Evolutionary conservation across 2,329 filamentous ascomycete genomes (phyloP).

Genomic region (Fusarium robinianum): DNA sequence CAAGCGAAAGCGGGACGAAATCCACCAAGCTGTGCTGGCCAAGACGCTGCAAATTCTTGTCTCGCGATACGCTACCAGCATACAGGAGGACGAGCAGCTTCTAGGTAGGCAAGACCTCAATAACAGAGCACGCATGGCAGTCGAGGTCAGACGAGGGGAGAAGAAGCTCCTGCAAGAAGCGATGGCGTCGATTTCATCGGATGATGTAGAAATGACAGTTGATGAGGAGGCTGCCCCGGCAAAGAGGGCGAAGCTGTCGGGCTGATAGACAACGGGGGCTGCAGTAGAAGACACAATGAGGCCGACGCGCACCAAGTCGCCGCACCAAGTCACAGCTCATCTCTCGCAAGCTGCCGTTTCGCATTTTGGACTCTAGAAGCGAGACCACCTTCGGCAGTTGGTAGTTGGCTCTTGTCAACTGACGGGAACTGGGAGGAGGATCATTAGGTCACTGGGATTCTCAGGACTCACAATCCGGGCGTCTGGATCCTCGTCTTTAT

Average conservation of each 20-base stretch:
- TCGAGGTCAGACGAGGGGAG: constrained; percentile 71
- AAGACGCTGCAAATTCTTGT: constrained; percentile 45
- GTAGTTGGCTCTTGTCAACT: too few relatives aligned
- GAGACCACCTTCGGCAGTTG: too few relatives aligned
- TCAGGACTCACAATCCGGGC: not conserved
- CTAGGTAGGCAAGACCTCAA: constrained; percentile 38
- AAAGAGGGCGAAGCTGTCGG: constrained; percentile 39
- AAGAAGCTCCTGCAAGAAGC: constrained; percentile 67
- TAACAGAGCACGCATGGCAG: constrained; percentile 60
- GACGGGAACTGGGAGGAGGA: too few relatives aligned
- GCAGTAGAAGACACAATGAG: too few relatives aligned
- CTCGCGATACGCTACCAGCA: constrained; percentile 49
- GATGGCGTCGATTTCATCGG: constrained; percentile 42
- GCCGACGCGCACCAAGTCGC: too few relatives aligned
- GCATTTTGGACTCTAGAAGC: too few relatives aligned
- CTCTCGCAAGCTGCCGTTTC: too few relatives aligned
- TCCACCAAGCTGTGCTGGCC: constrained; percentile 48
- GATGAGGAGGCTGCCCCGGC: constrained; percentile 33
- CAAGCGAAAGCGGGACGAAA: constrained; percentile 55
- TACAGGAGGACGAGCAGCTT: constrained; percentile 47
- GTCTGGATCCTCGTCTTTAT: constrained; percentile 14
- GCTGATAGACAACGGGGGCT: constrained; percentile 14
- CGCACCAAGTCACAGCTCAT: too few relatives aligned
- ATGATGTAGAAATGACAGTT: constrained; percentile 34
- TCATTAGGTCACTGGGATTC: too few relatives aligned